These are phyloP conservation scores for Neoarthrinium moseri DNA, from an alignment of 2,329 filamentous ascomycete species.

Conservation along the genomic window DNA sequence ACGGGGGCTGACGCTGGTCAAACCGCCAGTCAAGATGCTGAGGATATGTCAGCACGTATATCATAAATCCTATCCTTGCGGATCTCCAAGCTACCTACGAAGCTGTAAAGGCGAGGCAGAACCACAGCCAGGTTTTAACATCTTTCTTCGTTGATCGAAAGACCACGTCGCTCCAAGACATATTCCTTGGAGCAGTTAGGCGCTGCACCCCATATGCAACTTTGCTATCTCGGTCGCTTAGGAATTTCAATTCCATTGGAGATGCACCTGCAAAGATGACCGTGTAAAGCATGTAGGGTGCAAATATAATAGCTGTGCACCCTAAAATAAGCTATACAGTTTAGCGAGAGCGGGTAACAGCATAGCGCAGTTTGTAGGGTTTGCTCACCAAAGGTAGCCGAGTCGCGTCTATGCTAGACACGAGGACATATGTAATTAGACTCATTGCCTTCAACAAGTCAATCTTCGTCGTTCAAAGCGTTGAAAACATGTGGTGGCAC, in stretches of 20 bases:
- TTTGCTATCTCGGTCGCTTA: not conserved
- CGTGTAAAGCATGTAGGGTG: not conserved
- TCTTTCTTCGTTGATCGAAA: not conserved
- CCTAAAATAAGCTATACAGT: not conserved
- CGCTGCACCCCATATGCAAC: not conserved
- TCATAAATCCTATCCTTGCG: no score
- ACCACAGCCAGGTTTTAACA: not conserved
- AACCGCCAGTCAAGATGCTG: not conserved
- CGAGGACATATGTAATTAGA: not conserved
- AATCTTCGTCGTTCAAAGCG: not conserved
- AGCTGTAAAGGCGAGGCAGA: not conserved
- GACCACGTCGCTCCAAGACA: not conserved
- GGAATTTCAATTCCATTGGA: not conserved
- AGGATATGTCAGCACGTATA: no score
- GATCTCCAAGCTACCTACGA: not conserved
- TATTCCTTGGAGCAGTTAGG: conserved; percentile 1
- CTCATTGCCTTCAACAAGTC: not conserved
- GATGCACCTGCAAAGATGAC: not conserved
- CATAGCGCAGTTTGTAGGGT: no score
- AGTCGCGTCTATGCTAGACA: not conserved
- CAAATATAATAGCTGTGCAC: not conserved
- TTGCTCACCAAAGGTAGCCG: not conserved
- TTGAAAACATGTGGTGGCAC: not conserved
- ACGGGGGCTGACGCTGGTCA: not conserved
- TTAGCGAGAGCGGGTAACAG: no score